phyloP scores from a whole-genome alignment of 2,329 filamentous ascomycete genomes.

The Gyromitra esculenta region DNA sequence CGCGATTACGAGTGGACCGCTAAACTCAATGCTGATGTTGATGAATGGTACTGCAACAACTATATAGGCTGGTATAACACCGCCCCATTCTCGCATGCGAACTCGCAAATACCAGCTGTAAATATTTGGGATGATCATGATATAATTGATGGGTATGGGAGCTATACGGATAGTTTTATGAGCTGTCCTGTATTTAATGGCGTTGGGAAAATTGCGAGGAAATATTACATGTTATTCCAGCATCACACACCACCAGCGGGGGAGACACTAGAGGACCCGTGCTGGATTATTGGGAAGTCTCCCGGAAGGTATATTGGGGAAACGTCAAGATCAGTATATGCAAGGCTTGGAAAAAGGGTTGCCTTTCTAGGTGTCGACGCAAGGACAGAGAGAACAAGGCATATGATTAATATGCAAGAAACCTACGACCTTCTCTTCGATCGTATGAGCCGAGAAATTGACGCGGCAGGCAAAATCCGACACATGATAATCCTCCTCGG shows the following conservation, averaged over 20 bases:
- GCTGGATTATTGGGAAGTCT: slow-evolving; percentile 79
- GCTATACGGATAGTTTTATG: slow-evolving; percentile 93
- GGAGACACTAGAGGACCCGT: slow-evolving; percentile 80
- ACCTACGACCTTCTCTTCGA: slow-evolving; percentile 90
- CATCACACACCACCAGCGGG: slow-evolving; percentile 85
- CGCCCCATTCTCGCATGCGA: slow-evolving; percentile 44
- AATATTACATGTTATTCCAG: slow-evolving; percentile 98
- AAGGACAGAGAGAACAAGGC: slow-evolving; percentile 85
- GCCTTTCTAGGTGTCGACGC: slow-evolving; percentile 89
- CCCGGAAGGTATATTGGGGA: slow-evolving; percentile 91
- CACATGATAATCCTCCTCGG: slow-evolving; percentile 88
- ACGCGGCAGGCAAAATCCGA: slow-evolving; percentile 73
- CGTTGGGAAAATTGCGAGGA: slow-evolving; percentile 89
- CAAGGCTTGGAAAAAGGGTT: slow-evolving; percentile 79
- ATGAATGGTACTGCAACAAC: slow-evolving; percentile 52
- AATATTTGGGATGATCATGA: slow-evolving; percentile 98
- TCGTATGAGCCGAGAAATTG: slow-evolving; percentile 80
- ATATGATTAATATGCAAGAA: slow-evolving; percentile 80
- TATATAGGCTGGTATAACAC: slow-evolving; percentile 47
- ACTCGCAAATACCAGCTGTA: slow-evolving; percentile 89
- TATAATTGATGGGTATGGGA: slow-evolving; percentile 89
- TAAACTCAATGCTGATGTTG: slow-evolving; percentile 26
- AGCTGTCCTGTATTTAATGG: slow-evolving; percentile 87
- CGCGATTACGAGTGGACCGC: slow-evolving; percentile 38
- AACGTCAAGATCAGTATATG: slow-evolving; percentile 82